phyloP scores from a whole-genome alignment of 768 basidiomycete species.

The Tulasnella sp. region DNA sequence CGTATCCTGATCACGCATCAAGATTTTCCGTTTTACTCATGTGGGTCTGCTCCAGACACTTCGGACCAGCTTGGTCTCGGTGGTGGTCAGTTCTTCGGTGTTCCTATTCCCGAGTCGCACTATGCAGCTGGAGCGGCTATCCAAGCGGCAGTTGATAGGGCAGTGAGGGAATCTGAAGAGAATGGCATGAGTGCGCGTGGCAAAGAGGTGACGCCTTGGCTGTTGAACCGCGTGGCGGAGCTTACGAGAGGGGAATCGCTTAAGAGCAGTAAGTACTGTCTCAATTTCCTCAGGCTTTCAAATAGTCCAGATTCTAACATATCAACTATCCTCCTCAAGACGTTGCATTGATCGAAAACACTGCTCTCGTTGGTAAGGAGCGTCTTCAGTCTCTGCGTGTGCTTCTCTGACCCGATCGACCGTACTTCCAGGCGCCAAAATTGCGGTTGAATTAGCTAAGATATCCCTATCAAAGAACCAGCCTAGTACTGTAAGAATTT shows the following conservation, averaged over 20 bases:
- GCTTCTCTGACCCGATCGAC: background rate
- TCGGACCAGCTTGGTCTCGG: slow-evolving; percentile 63
- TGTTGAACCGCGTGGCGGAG: slow-evolving; percentile 73
- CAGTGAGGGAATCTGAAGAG: slow-evolving; percentile 72
- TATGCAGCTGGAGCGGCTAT: slow-evolving; percentile 58
- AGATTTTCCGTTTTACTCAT: background rate
- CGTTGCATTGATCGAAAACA: slow-evolving; percentile 82
- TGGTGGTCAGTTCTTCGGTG: slow-evolving; percentile 75
- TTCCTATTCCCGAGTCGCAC: slow-evolving; percentile 78
- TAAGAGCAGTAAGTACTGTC: slow-evolving; percentile 48
- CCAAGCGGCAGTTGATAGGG: slow-evolving; percentile 74
- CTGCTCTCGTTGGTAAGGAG: slow-evolving; percentile 67
- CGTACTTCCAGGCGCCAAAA: slow-evolving; percentile 53
- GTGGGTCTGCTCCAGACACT: slow-evolving; percentile 41
- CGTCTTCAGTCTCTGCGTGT: background rate
- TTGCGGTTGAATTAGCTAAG: slow-evolving; percentile 67
- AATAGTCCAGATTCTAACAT: background rate
- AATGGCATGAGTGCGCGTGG: slow-evolving; percentile 73
- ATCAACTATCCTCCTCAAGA: slow-evolving; percentile 29
- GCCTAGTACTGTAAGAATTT: background rate
- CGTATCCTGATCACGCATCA: slow-evolving; percentile 27
- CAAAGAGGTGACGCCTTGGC: slow-evolving; percentile 93
- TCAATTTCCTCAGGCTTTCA: no score
- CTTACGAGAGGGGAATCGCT: slow-evolving; percentile 71
- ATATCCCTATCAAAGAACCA: slow-evolving; percentile 29